Conservation (phyloP, 1,284 basidiomycete genomes). For the Rhodotorula sp. region DNA sequence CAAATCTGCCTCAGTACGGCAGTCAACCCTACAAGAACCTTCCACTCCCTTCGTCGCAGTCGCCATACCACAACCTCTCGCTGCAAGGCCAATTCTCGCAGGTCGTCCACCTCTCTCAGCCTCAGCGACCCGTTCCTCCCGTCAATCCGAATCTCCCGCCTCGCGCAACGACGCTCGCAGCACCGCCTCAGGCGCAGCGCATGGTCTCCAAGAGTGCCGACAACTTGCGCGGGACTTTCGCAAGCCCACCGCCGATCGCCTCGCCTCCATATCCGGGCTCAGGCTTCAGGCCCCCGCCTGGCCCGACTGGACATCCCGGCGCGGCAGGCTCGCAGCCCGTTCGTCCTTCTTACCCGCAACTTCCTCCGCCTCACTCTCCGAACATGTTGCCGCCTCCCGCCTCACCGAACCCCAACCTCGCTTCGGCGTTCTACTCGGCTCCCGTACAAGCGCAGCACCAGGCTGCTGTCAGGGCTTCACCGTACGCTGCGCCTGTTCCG, state of each 20-base stretch:
- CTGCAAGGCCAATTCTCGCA: conserved; percentile 20
- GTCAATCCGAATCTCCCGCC: neutral
- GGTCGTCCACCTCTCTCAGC: conserved; percentile 10
- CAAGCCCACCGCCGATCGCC: conserved; percentile 1
- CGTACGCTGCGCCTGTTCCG: neutral
- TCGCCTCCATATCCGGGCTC: conserved; percentile 4
- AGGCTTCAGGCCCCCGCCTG: conserved; percentile 5
- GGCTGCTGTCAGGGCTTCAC: neutral
- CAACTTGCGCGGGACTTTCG: conserved; percentile 29
- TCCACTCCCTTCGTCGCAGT: conserved; percentile 4
- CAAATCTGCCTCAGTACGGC: conserved; percentile 29
- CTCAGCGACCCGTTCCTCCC: neutral
- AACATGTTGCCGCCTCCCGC: neutral
- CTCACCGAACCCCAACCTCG: conserved; percentile 4
- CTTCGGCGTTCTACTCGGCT: conserved; percentile 26
- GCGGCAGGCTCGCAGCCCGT: neutral
- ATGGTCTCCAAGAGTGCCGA: conserved; percentile 34
- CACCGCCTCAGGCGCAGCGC: neutral
- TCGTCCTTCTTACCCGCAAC: neutral
- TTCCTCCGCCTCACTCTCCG: neutral
- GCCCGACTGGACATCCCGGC: neutral
- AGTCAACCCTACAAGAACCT: conserved; percentile 29
- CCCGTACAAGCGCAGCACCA: conserved; percentile 21
- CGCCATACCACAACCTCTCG: conserved; percentile 36
- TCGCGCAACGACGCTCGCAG: neutral